phyloP scores from a whole-genome alignment of 345 rosid genomes.

The Toxicodendron radicans region DNA sequence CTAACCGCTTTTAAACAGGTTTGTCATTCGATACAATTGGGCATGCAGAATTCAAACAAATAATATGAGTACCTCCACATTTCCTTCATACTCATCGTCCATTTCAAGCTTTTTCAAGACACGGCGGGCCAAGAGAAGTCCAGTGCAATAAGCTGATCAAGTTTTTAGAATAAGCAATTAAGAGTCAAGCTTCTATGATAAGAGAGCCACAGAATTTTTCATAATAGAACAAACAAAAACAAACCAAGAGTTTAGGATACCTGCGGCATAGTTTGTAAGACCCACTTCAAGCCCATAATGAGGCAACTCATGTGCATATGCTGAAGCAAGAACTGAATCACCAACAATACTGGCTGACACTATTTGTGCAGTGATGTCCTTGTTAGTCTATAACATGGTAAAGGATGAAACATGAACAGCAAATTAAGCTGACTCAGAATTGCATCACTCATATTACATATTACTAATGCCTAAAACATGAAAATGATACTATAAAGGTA shows the following conservation, averaged over 20 bases:
- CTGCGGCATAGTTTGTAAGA: constrained; percentile 70
- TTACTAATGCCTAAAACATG: neutral
- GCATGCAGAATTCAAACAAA: neutral
- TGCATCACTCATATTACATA: neutral
- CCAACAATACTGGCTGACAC: constrained; percentile 56
- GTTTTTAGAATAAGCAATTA: neutral
- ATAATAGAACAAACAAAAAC: neutral
- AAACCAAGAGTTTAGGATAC: constrained; percentile 23
- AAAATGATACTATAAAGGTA: neutral
- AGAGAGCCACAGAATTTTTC: neutral
- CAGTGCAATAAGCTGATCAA: constrained; percentile 69
- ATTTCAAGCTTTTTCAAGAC: constrained; percentile 66
- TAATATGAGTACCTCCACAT: constrained; percentile 49
- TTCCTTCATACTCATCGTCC: constrained; percentile 72
- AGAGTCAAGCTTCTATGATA: neutral
- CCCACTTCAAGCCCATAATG: constrained; percentile 66
- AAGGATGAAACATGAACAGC: constrained; percentile 15
- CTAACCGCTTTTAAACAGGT: neutral
- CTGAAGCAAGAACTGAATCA: constrained; percentile 61
- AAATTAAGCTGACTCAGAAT: neutral
- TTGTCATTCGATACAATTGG: no score
- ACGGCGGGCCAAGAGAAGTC: constrained; percentile 77
- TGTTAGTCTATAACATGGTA: constrained; percentile 52
- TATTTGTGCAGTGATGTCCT: constrained; percentile 61
- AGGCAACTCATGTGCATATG: constrained; percentile 68